These are phyloP conservation scores for Globisporangium emineosum DNA, from an alignment of 352 stramenopile species.

Conservation along the genomic window DNA sequence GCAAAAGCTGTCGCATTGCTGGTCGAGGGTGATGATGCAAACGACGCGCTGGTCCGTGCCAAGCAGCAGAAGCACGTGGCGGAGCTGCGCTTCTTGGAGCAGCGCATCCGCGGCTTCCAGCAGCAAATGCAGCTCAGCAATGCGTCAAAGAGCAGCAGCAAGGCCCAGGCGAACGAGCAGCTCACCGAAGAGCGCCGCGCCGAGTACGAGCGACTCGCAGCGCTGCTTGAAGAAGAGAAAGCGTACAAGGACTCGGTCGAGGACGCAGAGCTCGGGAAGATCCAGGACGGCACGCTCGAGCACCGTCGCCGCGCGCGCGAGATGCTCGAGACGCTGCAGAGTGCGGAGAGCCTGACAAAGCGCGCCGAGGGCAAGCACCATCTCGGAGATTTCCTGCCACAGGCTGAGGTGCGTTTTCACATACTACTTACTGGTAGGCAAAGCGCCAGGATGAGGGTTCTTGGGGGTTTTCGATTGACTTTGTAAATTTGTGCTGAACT, in stretches of 20 bases:
- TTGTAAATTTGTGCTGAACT: no score
- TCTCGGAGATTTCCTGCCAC: slow-evolving; percentile 21
- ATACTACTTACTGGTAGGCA: not conserved
- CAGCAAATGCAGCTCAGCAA: slow-evolving; percentile 15
- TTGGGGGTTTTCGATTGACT: not conserved
- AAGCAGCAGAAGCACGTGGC: slow-evolving; percentile 24
- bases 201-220: slow-evolving; percentile 17
- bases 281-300: slow-evolving; percentile 22
- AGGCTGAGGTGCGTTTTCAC: slow-evolving; percentile 13
- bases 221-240: slow-evolving; percentile 12
- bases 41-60: slow-evolving; percentile 10
- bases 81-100: slow-evolving; percentile 23
- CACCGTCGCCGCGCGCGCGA: slow-evolving; percentile 20
- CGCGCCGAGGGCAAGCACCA: slow-evolving; percentile 22
- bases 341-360: slow-evolving; percentile 12
- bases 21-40: not conserved
- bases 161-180: slow-evolving; percentile 3
- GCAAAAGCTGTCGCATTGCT: slow-evolving; percentile 1
- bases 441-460: not conserved
- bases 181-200: slow-evolving; percentile 15
- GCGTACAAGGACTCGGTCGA: slow-evolving; percentile 20
- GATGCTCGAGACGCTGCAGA: slow-evolving; percentile 25
- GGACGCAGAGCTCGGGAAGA: slow-evolving; percentile 19
- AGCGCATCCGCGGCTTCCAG: slow-evolving; percentile 23
- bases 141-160: not conserved